Evolutionary conservation across 2,329 filamentous ascomycete genomes (phyloP), one percentile per base, ranked within the genome.

Genomic region (Colletotrichum trifolii): DNA sequence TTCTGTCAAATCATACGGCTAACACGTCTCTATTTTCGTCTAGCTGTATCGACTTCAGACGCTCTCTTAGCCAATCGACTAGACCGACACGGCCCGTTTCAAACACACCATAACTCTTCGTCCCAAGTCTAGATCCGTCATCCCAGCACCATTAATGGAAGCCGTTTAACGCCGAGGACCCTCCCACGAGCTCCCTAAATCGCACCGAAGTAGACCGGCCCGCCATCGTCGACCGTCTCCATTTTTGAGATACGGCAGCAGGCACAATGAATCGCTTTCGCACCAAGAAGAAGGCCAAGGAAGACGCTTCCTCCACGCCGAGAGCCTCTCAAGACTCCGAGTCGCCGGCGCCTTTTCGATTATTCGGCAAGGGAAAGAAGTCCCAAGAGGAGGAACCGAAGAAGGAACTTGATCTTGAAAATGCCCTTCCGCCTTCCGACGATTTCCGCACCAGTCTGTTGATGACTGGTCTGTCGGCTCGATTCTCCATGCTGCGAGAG

Each of bases 401-500:
- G 74, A 83, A 81, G 64, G 86, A 92, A 67, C 78, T 97, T 50
- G 91, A 98, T 72, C 81, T 98, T 11, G 77, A 88, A 3, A 82
- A 82, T 11, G 94, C 89, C 1, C 82, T 99, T 2, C 96, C 96
- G 1, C 85, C 94, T 0, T 89, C 82, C 50, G 93, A 98, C 77
- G 91, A 98, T 73, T 98, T 99, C 77, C 89, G 96, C 62, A 99
- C 96, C 4, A 98, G 96, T 82, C 81, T 99, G 64, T 83, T 99
- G 67, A 97, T 99, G 95, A 94, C 93, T 0, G 95, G 94, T 46
- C 85, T 99, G 5, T 98, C 95, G 0, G 93, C 94, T 11, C 89
- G 96, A 7, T 99, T 99, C 77, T 98, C 95, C 71, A 98, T 98
- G 95, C 82, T 98, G 38, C 85, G 93, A 72, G 95, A 97, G 77